These are phyloP conservation scores for Saccharum officinarum DNA, from an alignment of 176 grass and related monocot species.

Conservation along the genomic window DNA sequence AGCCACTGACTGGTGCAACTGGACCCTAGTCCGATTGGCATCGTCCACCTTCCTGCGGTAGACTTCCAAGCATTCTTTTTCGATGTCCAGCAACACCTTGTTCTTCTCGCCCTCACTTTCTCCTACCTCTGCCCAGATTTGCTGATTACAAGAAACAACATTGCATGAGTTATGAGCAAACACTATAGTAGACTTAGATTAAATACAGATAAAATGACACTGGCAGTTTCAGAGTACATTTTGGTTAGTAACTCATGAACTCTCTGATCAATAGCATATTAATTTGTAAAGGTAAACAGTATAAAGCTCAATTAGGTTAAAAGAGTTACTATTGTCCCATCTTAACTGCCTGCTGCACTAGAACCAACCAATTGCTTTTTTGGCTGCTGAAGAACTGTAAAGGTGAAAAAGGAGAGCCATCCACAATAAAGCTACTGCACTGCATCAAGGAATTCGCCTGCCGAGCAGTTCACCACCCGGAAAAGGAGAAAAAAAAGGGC, in stretches of 20 bases:
- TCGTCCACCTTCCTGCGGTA: conserved; percentile 88
- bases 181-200: not conserved
- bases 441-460: conserved; percentile 24
- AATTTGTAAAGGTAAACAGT: not conserved
- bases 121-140: conserved; percentile 88
- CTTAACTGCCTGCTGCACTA: conserved; percentile 37
- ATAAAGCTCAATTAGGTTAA: not conserved
- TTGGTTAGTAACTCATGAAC: conserved; percentile 14
- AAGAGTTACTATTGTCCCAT: conserved; percentile 13
- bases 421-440: conserved; percentile 2
- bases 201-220: not conserved
- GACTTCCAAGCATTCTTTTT: conserved; percentile 83
- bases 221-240: not conserved
- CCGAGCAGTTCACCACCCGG: conserved; percentile 21
- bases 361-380: conserved; percentile 26
- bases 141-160: conserved; percentile 48
- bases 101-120: conserved; percentile 76
- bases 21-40: conserved; percentile 72
- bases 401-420: conserved; percentile 35
- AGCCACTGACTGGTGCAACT: conserved; percentile 81
- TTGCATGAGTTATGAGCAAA: conserved; percentile 22
- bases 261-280: conserved; percentile 7
- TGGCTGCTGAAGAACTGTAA: conserved; percentile 40
- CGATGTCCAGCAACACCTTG: conserved; percentile 63
- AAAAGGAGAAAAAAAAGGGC: too few relatives aligned